Conservation (phyloP, 768 basidiomycete species). For the Mycena sanguinolenta region DNA sequence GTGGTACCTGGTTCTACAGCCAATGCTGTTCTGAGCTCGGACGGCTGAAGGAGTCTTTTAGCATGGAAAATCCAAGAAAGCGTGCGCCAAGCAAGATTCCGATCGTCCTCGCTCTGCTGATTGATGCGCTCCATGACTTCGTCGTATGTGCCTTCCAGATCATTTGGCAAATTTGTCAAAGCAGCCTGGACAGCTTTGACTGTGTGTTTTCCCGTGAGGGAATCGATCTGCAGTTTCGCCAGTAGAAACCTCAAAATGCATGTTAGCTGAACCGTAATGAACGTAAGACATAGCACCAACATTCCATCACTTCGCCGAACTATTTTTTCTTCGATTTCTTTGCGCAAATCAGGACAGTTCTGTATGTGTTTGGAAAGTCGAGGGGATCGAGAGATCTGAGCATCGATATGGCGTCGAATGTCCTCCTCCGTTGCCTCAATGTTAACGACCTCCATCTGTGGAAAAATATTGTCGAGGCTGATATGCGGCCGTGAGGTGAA, state of each 20-base stretch:
- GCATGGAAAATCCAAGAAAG: too few species aligned
- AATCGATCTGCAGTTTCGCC: constrained; percentile 18
- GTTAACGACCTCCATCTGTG: neutral
- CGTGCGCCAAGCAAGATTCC: too few species aligned
- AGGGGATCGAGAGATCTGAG: neutral
- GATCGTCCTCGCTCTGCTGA: too few species aligned
- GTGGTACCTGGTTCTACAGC: constrained; percentile 3
- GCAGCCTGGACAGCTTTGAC: neutral
- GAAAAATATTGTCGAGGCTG: neutral
- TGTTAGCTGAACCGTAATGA: neutral
- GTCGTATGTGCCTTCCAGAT: too few species aligned
- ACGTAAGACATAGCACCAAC: neutral
- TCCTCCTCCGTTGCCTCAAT: constrained; percentile 8
- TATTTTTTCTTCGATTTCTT: constrained; percentile 8
- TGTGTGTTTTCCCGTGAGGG: constrained; percentile 4
- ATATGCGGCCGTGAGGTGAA: constrained; percentile 10
- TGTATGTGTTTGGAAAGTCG: neutral
- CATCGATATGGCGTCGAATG: constrained; percentile 10
- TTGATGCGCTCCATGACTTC: too few species aligned
- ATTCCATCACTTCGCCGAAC: constrained; percentile 13
- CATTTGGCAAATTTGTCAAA: neutral
- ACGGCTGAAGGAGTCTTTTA: neutral
- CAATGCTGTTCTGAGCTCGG: constrained; percentile 7
- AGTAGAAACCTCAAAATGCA: constrained; percentile 1
- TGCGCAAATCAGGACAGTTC: neutral